Evolutionary conservation across 352 stramenopile genomes (phyloP), one percentile per base, ranked within the genome.

Genomic region (Pythium pyrilobum): DNA sequence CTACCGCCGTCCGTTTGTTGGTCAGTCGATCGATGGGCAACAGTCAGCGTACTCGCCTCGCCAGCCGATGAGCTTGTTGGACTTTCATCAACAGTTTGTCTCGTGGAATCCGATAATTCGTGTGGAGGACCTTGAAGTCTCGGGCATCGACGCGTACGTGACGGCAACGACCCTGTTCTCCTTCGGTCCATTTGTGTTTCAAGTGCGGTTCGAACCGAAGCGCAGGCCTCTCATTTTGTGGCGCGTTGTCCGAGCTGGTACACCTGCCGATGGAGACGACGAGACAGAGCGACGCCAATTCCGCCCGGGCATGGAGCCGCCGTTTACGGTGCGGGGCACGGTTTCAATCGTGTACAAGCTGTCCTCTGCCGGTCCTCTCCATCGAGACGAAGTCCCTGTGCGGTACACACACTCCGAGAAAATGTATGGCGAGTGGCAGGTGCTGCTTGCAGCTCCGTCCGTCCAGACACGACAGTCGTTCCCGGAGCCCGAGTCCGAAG

Each of bases 31-130:
- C n/a, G n/a, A n/a, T n/a, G n/a, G n/a, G n/a, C n/a, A n/a, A 34
- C 12, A 34, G 29, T 12, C 29, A 34, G 20, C 31, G 10, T 2
- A 31, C 3, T 21, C 48, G 1, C 8, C 37, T 2, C 44, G 28
- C 0, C 46, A 70, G n/a, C 52, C 56, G 13, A 63, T 69, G 13
- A 81, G 72, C 21, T 62, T 89, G 8, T 38, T 71, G 13, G 60
- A 67, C 11, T 67, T 89, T 18, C 74, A 84, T 42, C 39, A 52
- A 6, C 53, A 74, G 29, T 86, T 71, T 55, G 79, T 69, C 25
- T 53, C 69, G 20, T 80, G 71, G 71, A 28, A 69, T 18, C 71
- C 71, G 0, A 62, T 69, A 6, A 68, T 71, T 10, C 34, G 71
- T 11, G 23, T 81, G 16, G n/a, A 67, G 18, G 67, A 73, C 34